A percentile compares a stretch with the other conserved stretches of the same genome.
phyloP scores from a whole-genome alignment of 2,329 filamentous ascomycete species.

The Canariomyces notabilis region DNA sequence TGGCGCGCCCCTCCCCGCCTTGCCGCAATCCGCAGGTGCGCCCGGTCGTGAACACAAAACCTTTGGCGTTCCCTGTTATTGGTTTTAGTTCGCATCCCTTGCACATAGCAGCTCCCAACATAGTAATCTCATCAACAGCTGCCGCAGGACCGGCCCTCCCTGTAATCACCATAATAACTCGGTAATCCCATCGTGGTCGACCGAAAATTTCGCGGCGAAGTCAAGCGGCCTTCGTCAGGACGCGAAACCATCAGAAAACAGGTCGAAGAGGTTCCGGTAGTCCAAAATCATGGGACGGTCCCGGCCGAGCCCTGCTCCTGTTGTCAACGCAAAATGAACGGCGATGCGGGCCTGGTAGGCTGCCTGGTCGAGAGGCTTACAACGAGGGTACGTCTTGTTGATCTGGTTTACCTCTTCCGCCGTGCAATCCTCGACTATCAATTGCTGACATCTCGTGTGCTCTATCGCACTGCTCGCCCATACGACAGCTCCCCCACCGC shows the following conservation, averaged over 20 bases:
- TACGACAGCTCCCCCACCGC: constrained; percentile 57
- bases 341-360: constrained; percentile 55
- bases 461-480: not conserved
- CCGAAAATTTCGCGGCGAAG: constrained; percentile 6
- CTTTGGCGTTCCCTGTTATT: not conserved
- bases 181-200: not conserved
- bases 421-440: too few species aligned
- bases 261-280: constrained; percentile 2
- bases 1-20: constrained; percentile 4
- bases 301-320: constrained; percentile 23
- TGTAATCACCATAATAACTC: too few species aligned
- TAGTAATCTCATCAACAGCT: not conserved
- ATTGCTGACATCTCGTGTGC: too few species aligned
- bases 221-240: constrained; percentile 5
- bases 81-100: not conserved
- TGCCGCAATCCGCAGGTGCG: constrained; percentile 5
- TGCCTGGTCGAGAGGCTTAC: constrained; percentile 59
- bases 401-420: too few species aligned
- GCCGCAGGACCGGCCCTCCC: constrained; percentile 17
- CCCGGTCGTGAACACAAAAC: not conserved
- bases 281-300: constrained; percentile 28
- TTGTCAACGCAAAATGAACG: constrained; percentile 45
- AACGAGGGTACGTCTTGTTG: constrained; percentile 48
- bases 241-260: constrained; percentile 2
- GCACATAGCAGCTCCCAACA: not conserved